Evolutionary conservation across 441 rosid species (phyloP), one percentile per base, ranked within the genome.

Genomic region (Bocquillonia castaneifolia): DNA sequence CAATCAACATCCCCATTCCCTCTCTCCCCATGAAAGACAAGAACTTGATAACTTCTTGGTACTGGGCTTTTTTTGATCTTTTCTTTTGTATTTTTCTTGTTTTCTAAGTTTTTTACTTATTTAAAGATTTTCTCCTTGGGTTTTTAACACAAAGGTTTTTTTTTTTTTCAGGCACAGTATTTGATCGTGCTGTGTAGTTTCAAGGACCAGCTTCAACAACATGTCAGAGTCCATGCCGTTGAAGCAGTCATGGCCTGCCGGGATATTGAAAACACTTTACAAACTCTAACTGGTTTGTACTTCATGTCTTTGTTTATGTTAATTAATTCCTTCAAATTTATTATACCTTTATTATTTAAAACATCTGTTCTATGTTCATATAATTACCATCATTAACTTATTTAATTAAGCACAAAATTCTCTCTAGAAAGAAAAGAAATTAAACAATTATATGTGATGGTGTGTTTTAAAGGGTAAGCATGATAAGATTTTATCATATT

Each of bases 191-290:
- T 93, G 75, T 88, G 97, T 80, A 82, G 86, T 66, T 93, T 93
- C 85, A 93, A 88, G 74, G 98, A 93, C 63, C 98, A 91, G 82
- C 94, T 93, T 23, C 98, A 93, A 70, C 98, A 93, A 59, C 98
- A 93, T 78, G 98, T 93, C 77, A 82, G 98, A 77, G 92, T 93
- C 72, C 93, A 93, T 62, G 98, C 98, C 77, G 94, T 93, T 57
- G 98, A 93, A 79, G 98, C 98, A 50, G 96, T 91, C 74, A 91
- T 89, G 97, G 93, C 90, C 74, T 91, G 98, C 86, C 96, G 98
- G 70, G 97, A 91, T 69, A 89, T 93, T 66, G 97, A 91, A 73
- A 89, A 80, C 79, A 81, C 85, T 74, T 85, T 93, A 59, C 98
- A 88, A 66, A 87, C 98, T 77, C 88, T 93, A 58, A 91, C 98